Percentiles rank a stretch among this genome's conserved stretches.
Conservation (phyloP, 1,284 basidiomycete species). For the Flammula alnicola region DNA sequence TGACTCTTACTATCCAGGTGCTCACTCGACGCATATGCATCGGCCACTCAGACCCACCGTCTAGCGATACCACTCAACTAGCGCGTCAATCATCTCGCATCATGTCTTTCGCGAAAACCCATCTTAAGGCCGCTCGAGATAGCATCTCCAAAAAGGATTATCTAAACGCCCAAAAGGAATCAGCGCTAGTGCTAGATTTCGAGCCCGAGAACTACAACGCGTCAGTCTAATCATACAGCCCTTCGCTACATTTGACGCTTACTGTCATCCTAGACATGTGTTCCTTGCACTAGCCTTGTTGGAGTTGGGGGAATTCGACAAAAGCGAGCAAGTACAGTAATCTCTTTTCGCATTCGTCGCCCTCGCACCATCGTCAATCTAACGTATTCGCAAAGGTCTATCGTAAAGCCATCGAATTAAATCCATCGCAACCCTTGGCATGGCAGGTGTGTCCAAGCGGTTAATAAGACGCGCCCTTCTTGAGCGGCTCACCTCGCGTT, state of each 20-base stretch:
- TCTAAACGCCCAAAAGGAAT: slow-evolving; percentile 67
- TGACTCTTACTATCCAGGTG: too few relatives aligned
- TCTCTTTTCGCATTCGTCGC: background rate
- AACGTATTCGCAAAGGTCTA: slow-evolving; percentile 61
- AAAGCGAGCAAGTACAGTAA: slow-evolving; percentile 80
- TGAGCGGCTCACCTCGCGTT: background rate
- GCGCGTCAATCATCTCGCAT: background rate
- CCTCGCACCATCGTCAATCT: background rate
- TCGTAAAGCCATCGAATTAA: slow-evolving; percentile 68
- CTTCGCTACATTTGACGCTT: background rate
- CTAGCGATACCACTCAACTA: too few relatives aligned
- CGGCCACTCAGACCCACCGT: background rate
- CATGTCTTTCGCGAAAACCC: slow-evolving; percentile 63
- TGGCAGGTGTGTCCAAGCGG: slow-evolving; percentile 64
- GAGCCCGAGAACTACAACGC: slow-evolving; percentile 82
- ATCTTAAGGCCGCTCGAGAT: slow-evolving; percentile 83
- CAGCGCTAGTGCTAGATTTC: slow-evolving; percentile 67
- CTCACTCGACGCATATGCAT: background rate
- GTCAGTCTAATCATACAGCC: slow-evolving; percentile 49
- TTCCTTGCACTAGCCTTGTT: slow-evolving; percentile 81
- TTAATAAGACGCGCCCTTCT: background rate
- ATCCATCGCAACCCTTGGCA: slow-evolving; percentile 70
- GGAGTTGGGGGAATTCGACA: slow-evolving; percentile 70
- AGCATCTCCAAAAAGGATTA: slow-evolving; percentile 80
- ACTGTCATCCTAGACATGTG: slow-evolving; percentile 60